Percentiles rank a stretch among this genome's conserved stretches.
phyloP scores from a whole-genome alignment of 1,139 yeast species.

The Sugiyamaella japonica region DNA sequence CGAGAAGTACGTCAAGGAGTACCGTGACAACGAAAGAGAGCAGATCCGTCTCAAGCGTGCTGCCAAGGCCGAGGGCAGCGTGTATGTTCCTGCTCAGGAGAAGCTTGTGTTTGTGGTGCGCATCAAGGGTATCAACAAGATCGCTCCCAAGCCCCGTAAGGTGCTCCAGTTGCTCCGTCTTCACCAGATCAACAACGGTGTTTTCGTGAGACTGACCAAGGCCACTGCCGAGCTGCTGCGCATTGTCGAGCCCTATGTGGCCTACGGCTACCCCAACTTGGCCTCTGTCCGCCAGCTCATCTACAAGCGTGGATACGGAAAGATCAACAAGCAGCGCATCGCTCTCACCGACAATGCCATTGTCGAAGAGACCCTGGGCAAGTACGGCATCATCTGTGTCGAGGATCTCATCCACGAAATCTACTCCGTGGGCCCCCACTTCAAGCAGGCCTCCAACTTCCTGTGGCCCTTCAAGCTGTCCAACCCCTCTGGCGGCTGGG shows the following conservation, averaged over 20 bases:
- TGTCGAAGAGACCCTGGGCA: constrained; percentile 92
- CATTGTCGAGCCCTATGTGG: constrained; percentile 98
- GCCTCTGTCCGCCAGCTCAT: constrained; percentile 94
- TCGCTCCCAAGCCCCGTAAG: constrained; percentile 99
- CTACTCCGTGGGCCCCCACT: constrained; percentile 98
- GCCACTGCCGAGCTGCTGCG: constrained; percentile 96
- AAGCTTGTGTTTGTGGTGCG: constrained; percentile 97
- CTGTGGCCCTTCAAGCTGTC: constrained; percentile 99
- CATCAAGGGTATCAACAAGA: constrained; percentile 99
- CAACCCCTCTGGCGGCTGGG: constrained; percentile 99
- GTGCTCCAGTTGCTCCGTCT: constrained; percentile 97
- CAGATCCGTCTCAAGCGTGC: constrained; percentile 92
- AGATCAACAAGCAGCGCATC: constrained; percentile 98
- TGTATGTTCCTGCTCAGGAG: constrained; percentile 93
- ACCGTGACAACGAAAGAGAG: constrained; percentile 93
- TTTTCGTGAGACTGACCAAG: constrained; percentile 96
- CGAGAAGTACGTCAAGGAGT: constrained; percentile 97
- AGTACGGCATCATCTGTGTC: constrained; percentile 94
- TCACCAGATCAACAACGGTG: constrained; percentile 98
- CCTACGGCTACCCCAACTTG: constrained; percentile 99
- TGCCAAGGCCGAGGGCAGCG: constrained; percentile 84
- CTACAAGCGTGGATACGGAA: constrained; percentile 99
- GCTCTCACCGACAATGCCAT: constrained; percentile 86
- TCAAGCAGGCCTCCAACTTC: constrained; percentile 99
- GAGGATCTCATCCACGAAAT: constrained; percentile 99